phyloP scores from a whole-genome alignment of 2,329 filamentous ascomycete species.

The Colletotrichum orbiculare region DNA sequence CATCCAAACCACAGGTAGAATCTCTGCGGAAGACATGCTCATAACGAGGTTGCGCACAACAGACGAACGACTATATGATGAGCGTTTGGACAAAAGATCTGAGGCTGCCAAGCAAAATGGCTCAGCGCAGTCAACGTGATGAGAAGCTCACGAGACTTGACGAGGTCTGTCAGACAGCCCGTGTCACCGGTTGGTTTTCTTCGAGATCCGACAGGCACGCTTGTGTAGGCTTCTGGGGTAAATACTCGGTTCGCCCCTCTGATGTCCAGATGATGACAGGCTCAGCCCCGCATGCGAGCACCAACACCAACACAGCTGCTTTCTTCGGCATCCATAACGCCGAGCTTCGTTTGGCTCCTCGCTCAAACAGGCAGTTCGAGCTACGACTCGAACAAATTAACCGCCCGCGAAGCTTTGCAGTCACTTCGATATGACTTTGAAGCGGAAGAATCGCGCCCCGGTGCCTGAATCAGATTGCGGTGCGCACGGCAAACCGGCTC shows the following conservation, averaged over 20 bases:
- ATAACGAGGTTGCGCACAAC: too few species aligned
- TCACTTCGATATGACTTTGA: neutral
- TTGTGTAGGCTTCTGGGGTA: neutral
- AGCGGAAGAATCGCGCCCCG: constrained; percentile 14
- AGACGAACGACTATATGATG: too few species aligned
- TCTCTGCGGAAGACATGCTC: too few species aligned
- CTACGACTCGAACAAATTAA: neutral
- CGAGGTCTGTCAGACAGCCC: too few species aligned
- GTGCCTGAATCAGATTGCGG: neutral
- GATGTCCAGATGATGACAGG: constrained; percentile 29
- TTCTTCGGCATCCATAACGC: constrained; percentile 24
- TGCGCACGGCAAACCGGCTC: neutral
- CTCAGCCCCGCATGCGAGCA: constrained; percentile 13
- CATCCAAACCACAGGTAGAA: too few species aligned
- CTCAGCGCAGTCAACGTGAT: too few species aligned
- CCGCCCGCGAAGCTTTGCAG: neutral
- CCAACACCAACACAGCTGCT: neutral
- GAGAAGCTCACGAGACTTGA: too few species aligned
- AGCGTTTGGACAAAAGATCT: too few species aligned
- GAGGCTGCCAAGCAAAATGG: too few species aligned
- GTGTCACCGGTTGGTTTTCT: neutral
- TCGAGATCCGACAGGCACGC: constrained; percentile 26
- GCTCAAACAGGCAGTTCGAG: constrained; percentile 7
- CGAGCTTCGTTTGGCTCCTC: constrained; percentile 1
- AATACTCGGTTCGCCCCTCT: constrained; percentile 16